A percentile compares a stretch with the other conserved stretches of the same genome.
phyloP scores from a whole-genome alignment of 441 rosid species.

The Metrosideros polymorpha region DNA sequence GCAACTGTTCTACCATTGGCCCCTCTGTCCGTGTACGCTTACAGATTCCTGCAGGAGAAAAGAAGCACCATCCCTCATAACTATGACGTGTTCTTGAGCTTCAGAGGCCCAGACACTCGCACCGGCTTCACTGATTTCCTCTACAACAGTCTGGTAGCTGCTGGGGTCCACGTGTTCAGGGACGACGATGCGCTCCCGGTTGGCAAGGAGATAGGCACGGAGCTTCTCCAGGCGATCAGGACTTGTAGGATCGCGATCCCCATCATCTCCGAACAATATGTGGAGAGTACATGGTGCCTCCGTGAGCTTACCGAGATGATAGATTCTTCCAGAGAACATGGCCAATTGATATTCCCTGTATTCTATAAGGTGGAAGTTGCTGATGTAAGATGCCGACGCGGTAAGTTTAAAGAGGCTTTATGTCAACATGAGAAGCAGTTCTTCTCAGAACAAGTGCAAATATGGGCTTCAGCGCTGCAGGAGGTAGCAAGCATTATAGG shows the following conservation, averaged over 20 bases:
- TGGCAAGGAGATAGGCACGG: background rate
- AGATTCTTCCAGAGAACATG: background rate
- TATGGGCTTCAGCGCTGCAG: background rate
- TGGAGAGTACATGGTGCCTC: background rate
- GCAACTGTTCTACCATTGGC: background rate
- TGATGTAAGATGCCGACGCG: background rate
- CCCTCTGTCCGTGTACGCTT: no score
- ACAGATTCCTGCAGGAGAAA: background rate
- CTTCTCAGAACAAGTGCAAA: background rate
- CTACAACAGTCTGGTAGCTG: background rate
- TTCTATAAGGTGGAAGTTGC: background rate
- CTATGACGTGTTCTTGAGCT: background rate
- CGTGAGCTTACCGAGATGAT: background rate
- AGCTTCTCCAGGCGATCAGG: background rate
- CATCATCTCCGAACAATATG: background rate
- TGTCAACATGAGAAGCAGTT: background rate
- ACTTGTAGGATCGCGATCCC: background rate
- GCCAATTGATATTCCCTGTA: background rate
- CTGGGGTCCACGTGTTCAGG: background rate
- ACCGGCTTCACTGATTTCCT: background rate
- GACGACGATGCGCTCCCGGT: background rate
- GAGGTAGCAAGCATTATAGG: background rate
- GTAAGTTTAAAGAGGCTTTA: background rate
- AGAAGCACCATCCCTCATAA: background rate
- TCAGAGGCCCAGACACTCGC: background rate